phyloP scores from a whole-genome alignment of 2,329 filamentous ascomycete genomes.

The Plenodomus biglobosus region DNA sequence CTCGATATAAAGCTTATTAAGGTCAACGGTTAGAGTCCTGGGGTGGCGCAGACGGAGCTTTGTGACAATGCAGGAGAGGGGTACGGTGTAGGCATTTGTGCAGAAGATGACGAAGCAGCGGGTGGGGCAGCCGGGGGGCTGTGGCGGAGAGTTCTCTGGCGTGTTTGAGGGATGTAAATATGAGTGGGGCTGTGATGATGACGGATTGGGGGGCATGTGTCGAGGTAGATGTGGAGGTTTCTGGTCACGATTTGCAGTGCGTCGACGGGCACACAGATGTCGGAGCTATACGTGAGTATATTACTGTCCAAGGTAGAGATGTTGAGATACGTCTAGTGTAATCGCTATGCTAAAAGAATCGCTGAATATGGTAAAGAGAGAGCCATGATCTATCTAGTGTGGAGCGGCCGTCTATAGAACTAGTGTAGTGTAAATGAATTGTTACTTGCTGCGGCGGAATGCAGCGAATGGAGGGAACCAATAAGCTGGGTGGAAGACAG shows the following conservation, averaged over 20 bases:
- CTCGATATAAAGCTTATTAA: conserved; percentile 64
- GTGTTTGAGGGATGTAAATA: conserved; percentile 51
- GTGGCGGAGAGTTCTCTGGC: conserved; percentile 52
- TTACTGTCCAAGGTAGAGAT: too few species aligned
- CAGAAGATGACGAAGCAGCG: conserved; percentile 30
- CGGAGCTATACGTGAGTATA: too few species aligned
- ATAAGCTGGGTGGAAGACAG: conserved; percentile 29
- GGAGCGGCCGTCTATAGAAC: neutral
- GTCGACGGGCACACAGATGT: too few species aligned
- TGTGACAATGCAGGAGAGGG: conserved; percentile 39
- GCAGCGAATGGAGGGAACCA: conserved; percentile 33
- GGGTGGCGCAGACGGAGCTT: conserved; percentile 51
- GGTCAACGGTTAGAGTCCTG: conserved; percentile 64
- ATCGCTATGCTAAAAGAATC: conserved; percentile 6
- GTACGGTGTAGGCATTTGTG: conserved; percentile 23
- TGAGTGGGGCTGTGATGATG: conserved; percentile 49
- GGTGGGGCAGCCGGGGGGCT: conserved; percentile 33
- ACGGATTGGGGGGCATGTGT: conserved; percentile 46
- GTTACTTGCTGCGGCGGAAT: conserved; percentile 20
- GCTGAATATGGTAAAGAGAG: neutral
- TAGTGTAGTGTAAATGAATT: neutral
- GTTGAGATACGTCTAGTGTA: too few species aligned
- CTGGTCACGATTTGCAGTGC: neutral
- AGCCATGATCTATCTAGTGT: neutral
- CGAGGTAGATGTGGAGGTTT: conserved; percentile 6